Percentiles rank a stretch among this genome's conserved stretches.
phyloP scores from a whole-genome alignment of 1,284 basidiomycete species.

The Polyporus tsugae region DNA sequence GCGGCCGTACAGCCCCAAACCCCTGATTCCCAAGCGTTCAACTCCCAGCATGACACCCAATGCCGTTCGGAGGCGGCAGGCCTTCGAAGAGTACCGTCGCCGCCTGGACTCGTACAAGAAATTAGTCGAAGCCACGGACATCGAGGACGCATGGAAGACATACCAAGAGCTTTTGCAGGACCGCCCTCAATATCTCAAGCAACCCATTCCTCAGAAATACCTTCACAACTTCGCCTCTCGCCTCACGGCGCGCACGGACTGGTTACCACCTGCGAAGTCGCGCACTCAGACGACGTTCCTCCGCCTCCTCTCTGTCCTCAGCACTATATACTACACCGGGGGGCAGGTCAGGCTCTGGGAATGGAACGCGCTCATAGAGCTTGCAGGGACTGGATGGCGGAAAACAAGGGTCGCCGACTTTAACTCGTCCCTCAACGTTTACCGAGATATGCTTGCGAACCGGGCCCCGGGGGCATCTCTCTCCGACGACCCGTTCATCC shows the following conservation, averaged over 20 bases:
- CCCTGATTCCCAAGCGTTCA: background rate
- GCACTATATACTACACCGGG: slow-evolving; percentile 58
- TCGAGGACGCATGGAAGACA: slow-evolving; percentile 64
- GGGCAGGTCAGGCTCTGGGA: slow-evolving; percentile 64
- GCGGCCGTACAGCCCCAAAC: background rate
- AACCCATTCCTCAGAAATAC: slow-evolving; percentile 44
- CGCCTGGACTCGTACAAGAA: slow-evolving; percentile 27
- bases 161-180: slow-evolving; percentile 55
- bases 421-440: slow-evolving; percentile 65
- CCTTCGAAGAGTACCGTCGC: slow-evolving; percentile 13
- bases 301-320: slow-evolving; percentile 69
- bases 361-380: slow-evolving; percentile 79
- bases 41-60: background rate
- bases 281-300: slow-evolving; percentile 67
- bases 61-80: slow-evolving; percentile 12
- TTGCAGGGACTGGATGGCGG: slow-evolving; percentile 71
- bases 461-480: slow-evolving; percentile 54
- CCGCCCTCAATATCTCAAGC: slow-evolving; percentile 30
- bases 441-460: slow-evolving; percentile 60
- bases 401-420: slow-evolving; percentile 64
- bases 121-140: slow-evolving; percentile 48
- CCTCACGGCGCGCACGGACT: slow-evolving; percentile 46
- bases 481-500: slow-evolving; percentile 25
- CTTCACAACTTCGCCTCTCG: slow-evolving; percentile 69
- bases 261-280: slow-evolving; percentile 45